Percentiles rank a stretch among this genome's conserved stretches.
These are phyloP conservation scores for Salinomyces thailandicus DNA, from an alignment of 2,329 filamentous ascomycete species.

Conservation along the genomic window DNA sequence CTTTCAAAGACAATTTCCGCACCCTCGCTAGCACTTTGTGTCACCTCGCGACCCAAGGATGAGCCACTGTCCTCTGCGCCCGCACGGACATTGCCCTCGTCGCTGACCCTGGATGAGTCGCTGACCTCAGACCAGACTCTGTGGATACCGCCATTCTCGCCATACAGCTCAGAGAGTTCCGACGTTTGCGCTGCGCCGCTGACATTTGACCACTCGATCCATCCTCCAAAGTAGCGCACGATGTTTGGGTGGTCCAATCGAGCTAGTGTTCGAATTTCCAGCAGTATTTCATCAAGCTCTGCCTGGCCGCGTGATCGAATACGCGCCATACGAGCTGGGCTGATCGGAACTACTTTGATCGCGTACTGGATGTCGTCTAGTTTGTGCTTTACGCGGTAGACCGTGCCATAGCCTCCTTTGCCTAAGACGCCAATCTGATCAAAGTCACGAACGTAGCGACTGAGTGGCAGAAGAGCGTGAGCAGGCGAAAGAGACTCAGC, in stretches of 20 bases:
- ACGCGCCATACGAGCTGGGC: slow-evolving; percentile 31
- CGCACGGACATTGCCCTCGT: too few species aligned
- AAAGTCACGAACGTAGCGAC: slow-evolving; percentile 42
- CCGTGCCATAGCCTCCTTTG: slow-evolving; percentile 49
- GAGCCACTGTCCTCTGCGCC: slow-evolving; percentile 7
- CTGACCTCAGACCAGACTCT: not conserved
- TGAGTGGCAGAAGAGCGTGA: slow-evolving; percentile 21
- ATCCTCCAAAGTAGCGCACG: slow-evolving; percentile 55
- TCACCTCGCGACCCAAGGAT: slow-evolving; percentile 10
- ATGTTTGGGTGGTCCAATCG: slow-evolving; percentile 50
- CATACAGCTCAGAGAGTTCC: not conserved
- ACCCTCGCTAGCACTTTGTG: slow-evolving; percentile 10
- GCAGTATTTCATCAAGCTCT: slow-evolving; percentile 47
- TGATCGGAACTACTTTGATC: slow-evolving; percentile 54
- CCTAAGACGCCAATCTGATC: slow-evolving; percentile 47
- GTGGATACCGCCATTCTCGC: not conserved
- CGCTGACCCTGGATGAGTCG: not conserved
- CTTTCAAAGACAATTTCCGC: slow-evolving; percentile 6
- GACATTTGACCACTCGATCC: slow-evolving; percentile 44
- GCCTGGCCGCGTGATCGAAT: slow-evolving; percentile 42
- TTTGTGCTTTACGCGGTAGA: slow-evolving; percentile 51
- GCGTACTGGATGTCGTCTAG: slow-evolving; percentile 55
- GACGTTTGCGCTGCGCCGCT: not conserved
- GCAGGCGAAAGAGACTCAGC: slow-evolving; percentile 8
- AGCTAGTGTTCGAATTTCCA: slow-evolving; percentile 45